These are phyloP conservation scores for Penicillium canariense DNA, from an alignment of 495 filamentous ascomycete species.

Conservation along the genomic window DNA sequence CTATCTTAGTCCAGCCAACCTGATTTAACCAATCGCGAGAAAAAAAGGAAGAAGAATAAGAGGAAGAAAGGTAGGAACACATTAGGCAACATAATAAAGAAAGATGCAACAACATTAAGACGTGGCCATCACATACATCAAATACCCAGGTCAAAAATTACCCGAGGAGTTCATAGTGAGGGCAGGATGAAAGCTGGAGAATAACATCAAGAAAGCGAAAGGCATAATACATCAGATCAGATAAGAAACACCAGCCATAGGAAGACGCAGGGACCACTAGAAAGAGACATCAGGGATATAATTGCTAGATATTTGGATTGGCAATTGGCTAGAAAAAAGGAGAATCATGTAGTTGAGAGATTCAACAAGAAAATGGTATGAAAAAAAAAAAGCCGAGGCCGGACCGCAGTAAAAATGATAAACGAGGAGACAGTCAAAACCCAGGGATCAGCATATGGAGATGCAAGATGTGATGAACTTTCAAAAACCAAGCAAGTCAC, in stretches of 20 bases:
- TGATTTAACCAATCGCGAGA: background rate
- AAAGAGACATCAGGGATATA: constrained; percentile 25
- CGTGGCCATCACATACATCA: no score
- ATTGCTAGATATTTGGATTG: constrained; percentile 38
- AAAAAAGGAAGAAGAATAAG: background rate
- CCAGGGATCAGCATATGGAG: constrained; percentile 19
- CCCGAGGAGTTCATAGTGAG: background rate
- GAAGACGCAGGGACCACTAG: background rate
- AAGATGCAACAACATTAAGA: no score
- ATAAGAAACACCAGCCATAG: no score
- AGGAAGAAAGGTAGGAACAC: no score
- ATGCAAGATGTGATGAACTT: constrained; percentile 16
- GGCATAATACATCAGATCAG: background rate
- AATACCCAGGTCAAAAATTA: background rate
- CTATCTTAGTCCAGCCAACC: background rate
- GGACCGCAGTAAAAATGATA: constrained; percentile 27
- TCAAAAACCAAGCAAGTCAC: constrained; percentile 5
- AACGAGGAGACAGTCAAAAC: constrained; percentile 21
- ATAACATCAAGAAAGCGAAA: background rate
- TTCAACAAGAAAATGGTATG: constrained; percentile 43
- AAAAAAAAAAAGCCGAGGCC: constrained; percentile 19
- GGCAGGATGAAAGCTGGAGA: background rate
- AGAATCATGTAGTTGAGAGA: constrained; percentile 37
- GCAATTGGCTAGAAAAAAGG: constrained; percentile 37
- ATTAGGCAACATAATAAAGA: no score